Percentiles rank a stretch among this genome's conserved stretches.
These are phyloP conservation scores for Aspergillus sp. DNA, from an alignment of 2,329 filamentous ascomycete species.

Conservation along the genomic window DNA sequence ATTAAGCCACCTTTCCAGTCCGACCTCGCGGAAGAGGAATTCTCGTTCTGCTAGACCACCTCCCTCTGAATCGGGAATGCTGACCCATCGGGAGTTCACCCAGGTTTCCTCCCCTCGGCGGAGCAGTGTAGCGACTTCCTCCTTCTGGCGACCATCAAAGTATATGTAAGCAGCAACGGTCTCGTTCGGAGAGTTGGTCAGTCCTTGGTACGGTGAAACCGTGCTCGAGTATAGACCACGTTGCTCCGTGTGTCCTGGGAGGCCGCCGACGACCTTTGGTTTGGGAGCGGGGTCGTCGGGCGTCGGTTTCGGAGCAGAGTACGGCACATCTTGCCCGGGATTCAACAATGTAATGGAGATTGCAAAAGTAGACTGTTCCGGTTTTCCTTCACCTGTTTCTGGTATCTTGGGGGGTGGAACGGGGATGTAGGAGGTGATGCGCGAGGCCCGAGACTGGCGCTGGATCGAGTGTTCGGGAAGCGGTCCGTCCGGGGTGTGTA, in stretches of 20 bases:
- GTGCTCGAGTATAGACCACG: conserved; percentile 56
- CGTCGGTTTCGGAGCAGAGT: conserved; percentile 82
- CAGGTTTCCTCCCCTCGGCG: conserved; percentile 95
- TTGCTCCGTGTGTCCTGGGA: conserved; percentile 56
- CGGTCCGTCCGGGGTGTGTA: conserved; percentile 78
- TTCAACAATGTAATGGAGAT: conserved; percentile 97
- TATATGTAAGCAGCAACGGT: conserved; percentile 99
- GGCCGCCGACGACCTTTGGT: conserved; percentile 74
- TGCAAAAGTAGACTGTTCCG: conserved; percentile 92
- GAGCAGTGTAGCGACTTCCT: conserved; percentile 92
- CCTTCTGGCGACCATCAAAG: conserved; percentile 91
- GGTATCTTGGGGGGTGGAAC: conserved; percentile 84
- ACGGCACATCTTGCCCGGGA: conserved; percentile 82
- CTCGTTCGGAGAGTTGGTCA: conserved; percentile 91
- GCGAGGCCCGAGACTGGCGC: conserved; percentile 83
- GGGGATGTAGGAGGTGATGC: conserved; percentile 96
- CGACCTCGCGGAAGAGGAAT: conserved; percentile 95
- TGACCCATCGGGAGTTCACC: conserved; percentile 98
- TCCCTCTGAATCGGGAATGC: conserved; percentile 84
- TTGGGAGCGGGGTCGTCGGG: conserved; percentile 75
- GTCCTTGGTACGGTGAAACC: conserved; percentile 82
- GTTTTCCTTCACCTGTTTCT: conserved; percentile 67
- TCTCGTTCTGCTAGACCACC: conserved; percentile 94
- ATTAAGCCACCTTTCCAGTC: conserved; percentile 93
- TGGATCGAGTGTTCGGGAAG: conserved; percentile 93